Evolutionary conservation across 2,329 filamentous ascomycete species (phyloP).

Genomic region (Corinectria fuckeliana): DNA sequence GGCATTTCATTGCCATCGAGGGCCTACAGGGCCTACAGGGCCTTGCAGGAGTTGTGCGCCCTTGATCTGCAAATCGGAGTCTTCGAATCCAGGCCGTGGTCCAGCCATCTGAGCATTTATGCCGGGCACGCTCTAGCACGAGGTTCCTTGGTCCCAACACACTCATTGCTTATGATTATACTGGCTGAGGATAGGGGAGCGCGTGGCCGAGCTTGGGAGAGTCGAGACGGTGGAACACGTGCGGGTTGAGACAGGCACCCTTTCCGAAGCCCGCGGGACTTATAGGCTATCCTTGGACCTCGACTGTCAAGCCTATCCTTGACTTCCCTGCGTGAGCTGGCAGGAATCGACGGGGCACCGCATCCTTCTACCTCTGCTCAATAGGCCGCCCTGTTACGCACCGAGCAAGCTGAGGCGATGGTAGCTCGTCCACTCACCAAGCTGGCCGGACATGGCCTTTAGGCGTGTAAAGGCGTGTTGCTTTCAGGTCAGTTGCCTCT

Average conservation of each 20-base stretch:
- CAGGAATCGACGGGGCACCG: background rate
- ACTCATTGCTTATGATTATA: background rate
- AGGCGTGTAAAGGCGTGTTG: no score
- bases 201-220: background rate
- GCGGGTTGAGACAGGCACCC: background rate
- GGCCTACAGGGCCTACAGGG: conserved; percentile 11
- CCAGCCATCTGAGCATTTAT: conserved; percentile 2
- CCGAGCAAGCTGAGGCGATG: background rate
- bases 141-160: background rate
- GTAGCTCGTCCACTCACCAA: background rate
- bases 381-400: conserved; percentile 11
- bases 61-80: background rate
- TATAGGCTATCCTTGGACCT: background rate
- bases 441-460: background rate
- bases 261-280: background rate
- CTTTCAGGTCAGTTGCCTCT: no score
- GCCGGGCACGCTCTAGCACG: background rate
- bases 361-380: background rate
- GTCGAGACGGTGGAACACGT: background rate
- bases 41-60: conserved; percentile 10
- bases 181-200: background rate
- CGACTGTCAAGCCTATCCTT: conserved; percentile 8
- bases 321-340: conserved; percentile 6
- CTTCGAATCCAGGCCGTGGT: conserved; percentile 3
- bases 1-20: conserved; percentile 23